phyloP scores from a whole-genome alignment of 148 eudicot species.

The Spergularia bocconei region DNA sequence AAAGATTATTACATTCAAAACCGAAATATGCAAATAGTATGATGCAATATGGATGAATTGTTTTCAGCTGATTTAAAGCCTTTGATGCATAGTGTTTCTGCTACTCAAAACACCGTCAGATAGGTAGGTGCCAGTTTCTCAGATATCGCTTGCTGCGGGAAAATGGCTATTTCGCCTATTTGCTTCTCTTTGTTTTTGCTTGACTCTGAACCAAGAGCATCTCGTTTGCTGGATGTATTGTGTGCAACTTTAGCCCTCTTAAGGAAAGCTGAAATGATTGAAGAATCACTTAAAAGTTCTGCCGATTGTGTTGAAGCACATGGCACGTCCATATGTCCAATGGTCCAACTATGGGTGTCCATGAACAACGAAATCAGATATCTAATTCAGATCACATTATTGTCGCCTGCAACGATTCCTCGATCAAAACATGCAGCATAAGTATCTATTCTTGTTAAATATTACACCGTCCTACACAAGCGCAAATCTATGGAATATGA shows the following conservation, averaged over 20 bases:
- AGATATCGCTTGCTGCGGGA: background rate
- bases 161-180: background rate
- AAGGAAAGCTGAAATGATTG: background rate
- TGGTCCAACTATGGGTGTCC: too few species aligned
- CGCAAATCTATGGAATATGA: too few species aligned
- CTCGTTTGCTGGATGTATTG: background rate
- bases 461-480: too few species aligned
- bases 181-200: background rate
- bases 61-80: slow-evolving; percentile 2
- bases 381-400: too few species aligned
- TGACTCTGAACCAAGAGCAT: background rate
- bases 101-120: background rate
- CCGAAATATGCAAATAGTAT: slow-evolving; percentile 22
- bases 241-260: background rate
- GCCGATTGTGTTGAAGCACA: too few species aligned
- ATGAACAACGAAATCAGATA: too few species aligned
- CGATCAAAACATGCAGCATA: too few species aligned
- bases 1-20: slow-evolving; percentile 15
- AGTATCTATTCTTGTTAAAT: too few species aligned
- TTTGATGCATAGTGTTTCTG: slow-evolving; percentile 17
- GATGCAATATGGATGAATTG: slow-evolving; percentile 14
- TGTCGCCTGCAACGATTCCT: too few species aligned
- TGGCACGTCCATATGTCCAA: too few species aligned
- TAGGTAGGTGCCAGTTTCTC: background rate
- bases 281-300: too few species aligned